Evolutionary conservation across 2,329 filamentous ascomycete genomes (phyloP), one percentile per base, ranked within the genome.

Genomic region (Ophiostoma sp.): DNA sequence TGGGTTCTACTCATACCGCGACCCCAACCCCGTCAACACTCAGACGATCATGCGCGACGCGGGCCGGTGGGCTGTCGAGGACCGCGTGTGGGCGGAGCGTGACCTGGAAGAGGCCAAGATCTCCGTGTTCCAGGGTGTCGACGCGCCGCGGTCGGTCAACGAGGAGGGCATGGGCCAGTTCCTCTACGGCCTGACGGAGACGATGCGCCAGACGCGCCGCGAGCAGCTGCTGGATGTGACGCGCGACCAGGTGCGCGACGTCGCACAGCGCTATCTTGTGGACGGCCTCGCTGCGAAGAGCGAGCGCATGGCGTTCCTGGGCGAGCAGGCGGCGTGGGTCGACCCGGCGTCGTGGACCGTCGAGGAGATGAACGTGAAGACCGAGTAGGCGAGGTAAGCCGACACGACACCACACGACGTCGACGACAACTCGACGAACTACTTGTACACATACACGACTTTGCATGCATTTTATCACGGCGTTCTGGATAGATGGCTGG

Each of bases 101-200:
- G 93, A 99, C 76, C 82, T 99, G 2, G 94, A 98, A 75, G 95
- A 99, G 77, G 95, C 95, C 71, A 99, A 99, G 80, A 86, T 99
- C 52, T 92, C 91, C 41, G 89, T 97, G 12, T 99, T 99, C 83
- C 93, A 99, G 78, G 83, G 86, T 47, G 86, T 97, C 9, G 95
- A 99, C 78, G 94, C 94, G 11, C 95, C 95, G 0, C 85, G 89
- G 73, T 89, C 91, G 52, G 92, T 98, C 36, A 95, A 90, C 76
- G 84, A 90, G 66, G 94, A 98, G 77, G 95, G 94, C 47, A 91
- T 96, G 87, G 84, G 86, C 60, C 84, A 88, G 67, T 99, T 99
- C 79, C 81, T 97, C 75, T 90, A 88, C 42, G 93, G 93, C 12
- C 84, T 99, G 47, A 92, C 90, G 1, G 87, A 95, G 70, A 90